Conservation (phyloP, 305 asterid species). For the Vinca major region DNA sequence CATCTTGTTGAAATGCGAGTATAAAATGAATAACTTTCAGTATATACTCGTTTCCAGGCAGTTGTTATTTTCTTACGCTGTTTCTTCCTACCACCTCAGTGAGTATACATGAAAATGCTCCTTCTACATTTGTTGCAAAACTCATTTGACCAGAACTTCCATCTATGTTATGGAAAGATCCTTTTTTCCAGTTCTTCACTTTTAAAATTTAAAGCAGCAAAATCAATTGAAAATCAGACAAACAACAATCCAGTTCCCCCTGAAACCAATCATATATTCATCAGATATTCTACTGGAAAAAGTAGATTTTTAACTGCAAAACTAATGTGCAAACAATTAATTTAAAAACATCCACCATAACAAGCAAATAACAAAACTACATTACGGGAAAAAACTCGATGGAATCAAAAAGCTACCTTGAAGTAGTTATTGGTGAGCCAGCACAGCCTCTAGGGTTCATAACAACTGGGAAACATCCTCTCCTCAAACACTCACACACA, state of each 20-base stretch:
- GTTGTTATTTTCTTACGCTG: not conserved
- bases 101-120: not conserved
- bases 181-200: not conserved
- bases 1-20: too few species aligned
- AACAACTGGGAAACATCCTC: constrained; percentile 80
- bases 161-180: not conserved
- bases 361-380: not conserved
- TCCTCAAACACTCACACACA: constrained; percentile 62
- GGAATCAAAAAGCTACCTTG: constrained; percentile 42
- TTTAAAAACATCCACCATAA: not conserved
- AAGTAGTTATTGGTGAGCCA: constrained; percentile 79
- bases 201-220: not conserved
- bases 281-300: not conserved
- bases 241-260: not conserved
- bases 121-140: not conserved
- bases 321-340: not conserved
- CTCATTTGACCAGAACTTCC: not conserved
- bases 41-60: not conserved
- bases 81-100: not conserved
- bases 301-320: not conserved
- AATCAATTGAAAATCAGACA: not conserved
- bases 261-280: not conserved
- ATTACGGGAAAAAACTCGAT: not conserved
- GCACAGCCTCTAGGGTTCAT: constrained; percentile 99
- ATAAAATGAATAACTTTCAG: not conserved